Evolutionary conservation across 2,329 filamentous ascomycete species (phyloP), one percentile per base, ranked within the genome.

Genomic region (Fusarium multiceps): DNA sequence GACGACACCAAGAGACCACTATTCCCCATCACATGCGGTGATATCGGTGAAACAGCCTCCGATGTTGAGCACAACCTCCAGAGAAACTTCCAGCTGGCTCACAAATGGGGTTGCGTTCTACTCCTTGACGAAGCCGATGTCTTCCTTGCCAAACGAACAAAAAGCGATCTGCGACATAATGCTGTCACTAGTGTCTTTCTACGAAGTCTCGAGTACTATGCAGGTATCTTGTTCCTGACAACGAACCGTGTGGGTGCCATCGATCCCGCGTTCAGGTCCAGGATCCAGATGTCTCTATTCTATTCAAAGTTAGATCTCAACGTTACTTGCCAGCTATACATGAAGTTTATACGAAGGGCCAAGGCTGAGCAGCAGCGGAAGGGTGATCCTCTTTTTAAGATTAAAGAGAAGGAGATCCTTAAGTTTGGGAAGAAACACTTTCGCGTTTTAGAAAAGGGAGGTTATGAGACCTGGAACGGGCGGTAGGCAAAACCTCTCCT

Each of bases 101-200:
- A 58, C 6, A 54, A 53, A 13, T 66, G 63, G 59, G 63, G 63
- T 0, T 66, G 63, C 1, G 63, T 68, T 3, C 42, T 68, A 0
- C 25, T 68, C 0, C 20, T 67, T 0, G 58, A 68, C 1, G 66
- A 68, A 25, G 49, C 58, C 0, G 58, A 68, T 7, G 12, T 67
- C 1, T 67, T 68, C n/a, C 20, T 67, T 1, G 66, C 67, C 10
- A 54, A 67, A 5, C 14, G 58, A 0, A 42, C 45, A 6, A n/a
- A 37, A 0, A 13, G 41, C 2, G 59, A 62, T 9, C 21, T 68
- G 0, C 49, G 59, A 1, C 14, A 63, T 3, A 67, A 68, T 2
- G 58, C 54, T 1, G 4, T 68, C 0, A 59, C 67, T 0, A 57
- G 62, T 0, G 58, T 61, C 0, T 61, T 61, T 7, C n/a, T 61